A percentile compares a stretch with the other conserved stretches of the same genome.
Evolutionary conservation across 306 rosid genomes (phyloP).

Genomic region (Dryas octopetala): DNA sequence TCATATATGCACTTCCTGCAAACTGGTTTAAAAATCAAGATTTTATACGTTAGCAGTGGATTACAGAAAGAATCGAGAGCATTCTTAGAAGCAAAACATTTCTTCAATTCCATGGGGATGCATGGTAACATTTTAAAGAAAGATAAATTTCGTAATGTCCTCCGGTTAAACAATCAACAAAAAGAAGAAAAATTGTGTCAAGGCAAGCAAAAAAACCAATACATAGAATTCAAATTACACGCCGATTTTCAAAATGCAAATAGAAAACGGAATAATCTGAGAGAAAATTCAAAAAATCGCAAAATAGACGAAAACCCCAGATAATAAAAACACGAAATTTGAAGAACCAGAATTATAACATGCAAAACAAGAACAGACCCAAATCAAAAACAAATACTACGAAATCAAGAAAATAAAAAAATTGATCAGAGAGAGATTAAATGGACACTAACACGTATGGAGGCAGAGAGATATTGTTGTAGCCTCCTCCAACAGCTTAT

Average conservation of each 20-base stretch:
- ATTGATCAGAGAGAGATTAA: conserved; percentile 7
- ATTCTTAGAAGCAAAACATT: neutral
- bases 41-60: conserved; percentile 27
- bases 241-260: conserved; percentile 18
- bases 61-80: conserved; percentile 6
- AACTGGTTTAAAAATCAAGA: conserved; percentile 53
- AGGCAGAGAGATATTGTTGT: conserved; percentile 95
- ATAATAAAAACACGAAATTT: conserved; percentile 19
- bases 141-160: neutral
- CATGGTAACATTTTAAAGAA: neutral
- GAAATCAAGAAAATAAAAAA: neutral
- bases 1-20: conserved; percentile 90
- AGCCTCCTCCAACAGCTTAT: conserved; percentile 68
- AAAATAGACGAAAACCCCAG: conserved; percentile 18
- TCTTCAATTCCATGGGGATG: neutral
- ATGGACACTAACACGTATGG: conserved; percentile 66
- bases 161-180: neutral
- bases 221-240: conserved; percentile 9
- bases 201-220: too few relatives aligned
- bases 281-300: neutral
- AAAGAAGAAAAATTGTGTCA: neutral
- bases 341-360: conserved; percentile 17
- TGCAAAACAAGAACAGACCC: conserved; percentile 18
- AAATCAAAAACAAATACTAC: conserved; percentile 32
- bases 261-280: conserved; percentile 9